Percentiles rank a stretch among this genome's conserved stretches.
Evolutionary conservation across 2,329 filamentous ascomycete species (phyloP).

Genomic region (Diaporthe longicolla): DNA sequence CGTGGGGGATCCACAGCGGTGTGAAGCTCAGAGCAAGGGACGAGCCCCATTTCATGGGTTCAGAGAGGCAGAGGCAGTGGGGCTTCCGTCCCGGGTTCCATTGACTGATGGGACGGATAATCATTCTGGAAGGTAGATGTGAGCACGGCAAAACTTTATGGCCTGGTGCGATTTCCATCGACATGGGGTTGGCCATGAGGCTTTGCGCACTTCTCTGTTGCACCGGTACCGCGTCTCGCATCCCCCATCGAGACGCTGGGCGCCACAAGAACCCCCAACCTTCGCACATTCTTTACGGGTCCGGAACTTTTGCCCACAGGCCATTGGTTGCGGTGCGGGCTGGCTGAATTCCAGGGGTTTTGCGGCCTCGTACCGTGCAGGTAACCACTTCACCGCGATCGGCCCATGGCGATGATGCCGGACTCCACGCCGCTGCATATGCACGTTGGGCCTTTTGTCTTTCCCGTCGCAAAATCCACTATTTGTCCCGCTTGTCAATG

Average conservation of each 20-base stretch:
- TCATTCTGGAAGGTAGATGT: background rate
- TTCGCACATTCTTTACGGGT: background rate
- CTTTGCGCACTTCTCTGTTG: background rate
- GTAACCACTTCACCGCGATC: background rate
- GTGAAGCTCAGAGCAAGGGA: constrained; percentile 11
- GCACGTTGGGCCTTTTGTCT: constrained; percentile 26
- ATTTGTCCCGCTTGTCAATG: background rate
- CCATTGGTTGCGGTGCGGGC: background rate
- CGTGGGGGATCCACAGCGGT: constrained; percentile 28
- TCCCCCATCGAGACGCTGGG: background rate
- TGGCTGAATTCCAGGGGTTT: background rate
- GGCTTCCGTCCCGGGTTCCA: background rate
- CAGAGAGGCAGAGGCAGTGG: constrained; percentile 16
- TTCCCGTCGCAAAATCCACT: constrained; percentile 6
- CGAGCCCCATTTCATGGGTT: background rate
- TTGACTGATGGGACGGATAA: background rate
- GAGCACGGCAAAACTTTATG: constrained; percentile 6
- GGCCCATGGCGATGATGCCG: constrained; percentile 23
- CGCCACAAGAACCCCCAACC: background rate
- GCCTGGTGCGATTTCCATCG: constrained; percentile 4
- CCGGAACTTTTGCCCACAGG: constrained; percentile 3
- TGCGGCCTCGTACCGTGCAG: background rate
- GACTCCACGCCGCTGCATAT: constrained; percentile 9
- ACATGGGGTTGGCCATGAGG: background rate
- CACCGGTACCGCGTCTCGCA: background rate